A percentile compares a stretch with the other conserved stretches of the same genome.
Conservation (phyloP, 306 rosid species). For the Rosa chinensis region DNA sequence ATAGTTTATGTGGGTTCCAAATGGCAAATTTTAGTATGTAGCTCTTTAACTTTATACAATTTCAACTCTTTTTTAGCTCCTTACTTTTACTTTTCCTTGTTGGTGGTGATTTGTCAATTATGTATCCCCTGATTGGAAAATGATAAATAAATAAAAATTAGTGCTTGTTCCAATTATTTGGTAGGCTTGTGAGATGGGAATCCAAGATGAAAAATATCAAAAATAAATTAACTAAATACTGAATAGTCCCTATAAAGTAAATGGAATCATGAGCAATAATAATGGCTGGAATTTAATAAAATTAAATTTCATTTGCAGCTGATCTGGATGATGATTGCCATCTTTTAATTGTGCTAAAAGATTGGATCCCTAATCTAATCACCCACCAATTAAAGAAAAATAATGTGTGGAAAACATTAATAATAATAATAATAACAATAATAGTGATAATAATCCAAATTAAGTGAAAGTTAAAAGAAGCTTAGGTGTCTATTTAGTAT, state of each 20-base stretch:
- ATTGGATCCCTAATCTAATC: neutral
- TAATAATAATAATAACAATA: too few relatives aligned
- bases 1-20: neutral
- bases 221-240: neutral
- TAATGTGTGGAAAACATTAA: neutral
- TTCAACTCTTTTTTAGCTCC: neutral
- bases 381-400: neutral
- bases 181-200: neutral
- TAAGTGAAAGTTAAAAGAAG: neutral
- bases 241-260: neutral
- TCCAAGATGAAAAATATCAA: neutral
- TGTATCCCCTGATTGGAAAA: neutral
- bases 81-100: neutral
- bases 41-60: neutral
- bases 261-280: neutral
- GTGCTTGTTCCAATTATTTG: neutral
- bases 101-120: neutral
- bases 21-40: neutral
- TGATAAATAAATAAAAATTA: neutral
- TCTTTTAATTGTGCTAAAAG: neutral
- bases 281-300: neutral
- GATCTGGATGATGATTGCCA: conserved; percentile 13
- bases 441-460: neutral
- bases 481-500: neutral
- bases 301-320: neutral